Evolutionary conservation across 2,329 filamentous ascomycete species (phyloP).

Genomic region (Paraphaeosphaeria minitans): DNA sequence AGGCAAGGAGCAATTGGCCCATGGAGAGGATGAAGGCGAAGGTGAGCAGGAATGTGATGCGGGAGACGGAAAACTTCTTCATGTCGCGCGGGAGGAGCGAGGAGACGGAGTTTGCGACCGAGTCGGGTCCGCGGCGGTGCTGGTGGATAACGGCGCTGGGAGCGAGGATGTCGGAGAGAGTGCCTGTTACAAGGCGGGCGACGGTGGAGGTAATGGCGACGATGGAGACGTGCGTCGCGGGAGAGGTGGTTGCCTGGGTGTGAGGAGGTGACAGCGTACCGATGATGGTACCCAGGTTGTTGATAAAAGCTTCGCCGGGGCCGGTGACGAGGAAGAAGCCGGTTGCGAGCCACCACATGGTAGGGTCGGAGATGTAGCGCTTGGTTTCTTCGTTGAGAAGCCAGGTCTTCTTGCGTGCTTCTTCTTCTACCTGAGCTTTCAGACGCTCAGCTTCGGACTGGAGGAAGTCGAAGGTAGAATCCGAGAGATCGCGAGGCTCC

Average conservation of each 20-base stretch:
- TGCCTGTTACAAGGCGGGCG: constrained; percentile 88
- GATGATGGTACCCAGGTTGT: constrained; percentile 93
- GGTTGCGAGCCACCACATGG: constrained; percentile 92
- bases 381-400: constrained; percentile 89
- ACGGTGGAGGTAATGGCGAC: constrained; percentile 88
- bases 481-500: constrained; percentile 52
- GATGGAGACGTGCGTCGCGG: constrained; percentile 89
- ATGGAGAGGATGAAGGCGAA: constrained; percentile 74
- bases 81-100: constrained; percentile 34
- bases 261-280: constrained; percentile 76
- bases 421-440: constrained; percentile 56
- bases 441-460: constrained; percentile 53
- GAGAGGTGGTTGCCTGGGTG: constrained; percentile 62
- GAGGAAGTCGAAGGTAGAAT: constrained; percentile 54
- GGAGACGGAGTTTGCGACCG: constrained; percentile 48
- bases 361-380: constrained; percentile 81
- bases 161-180: constrained; percentile 87
- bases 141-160: constrained; percentile 57
- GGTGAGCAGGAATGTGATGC: constrained; percentile 77
- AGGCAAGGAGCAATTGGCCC: constrained; percentile 78
- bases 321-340: constrained; percentile 94
- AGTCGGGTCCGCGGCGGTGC: constrained; percentile 58
- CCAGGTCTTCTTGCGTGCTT: constrained; percentile 80
- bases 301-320: constrained; percentile 96
- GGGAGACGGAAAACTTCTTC: constrained; percentile 67